These are phyloP conservation scores for Tarenaya hassleriana DNA, from an alignment of 345 rosid species.

Conservation along the genomic window DNA sequence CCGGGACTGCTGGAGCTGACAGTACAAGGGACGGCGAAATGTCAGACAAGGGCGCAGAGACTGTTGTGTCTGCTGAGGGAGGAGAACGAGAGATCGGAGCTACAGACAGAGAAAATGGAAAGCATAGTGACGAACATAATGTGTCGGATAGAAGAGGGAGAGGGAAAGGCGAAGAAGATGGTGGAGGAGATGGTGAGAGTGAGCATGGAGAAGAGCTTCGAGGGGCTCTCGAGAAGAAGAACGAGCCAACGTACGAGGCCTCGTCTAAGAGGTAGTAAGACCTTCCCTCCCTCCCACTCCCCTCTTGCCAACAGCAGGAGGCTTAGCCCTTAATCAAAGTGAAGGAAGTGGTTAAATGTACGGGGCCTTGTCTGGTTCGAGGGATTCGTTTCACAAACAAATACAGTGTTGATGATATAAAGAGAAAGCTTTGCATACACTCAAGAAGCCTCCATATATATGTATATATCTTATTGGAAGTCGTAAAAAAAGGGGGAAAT, in stretches of 20 bases:
- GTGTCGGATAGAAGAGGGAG: conserved; percentile 83
- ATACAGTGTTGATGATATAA: too few species aligned
- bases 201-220: conserved; percentile 97
- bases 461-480: too few species aligned
- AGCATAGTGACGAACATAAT: conserved; percentile 86
- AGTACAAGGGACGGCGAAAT: conserved; percentile 86
- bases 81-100: conserved; percentile 61
- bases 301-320: too few species aligned
- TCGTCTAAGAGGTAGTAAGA: too few species aligned
- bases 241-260: conserved; percentile 60
- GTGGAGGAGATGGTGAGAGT: conserved; percentile 96
- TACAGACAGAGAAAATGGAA: conserved; percentile 73
- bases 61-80: conserved; percentile 72
- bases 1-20: conserved; percentile 96
- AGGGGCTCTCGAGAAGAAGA: conserved; percentile 84
- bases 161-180: conserved; percentile 91
- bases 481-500: too few species aligned
- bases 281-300: too few species aligned
- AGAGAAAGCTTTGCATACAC: too few species aligned
- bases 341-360: too few species aligned
- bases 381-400: too few species aligned
- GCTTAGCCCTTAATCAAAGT: too few species aligned
- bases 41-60: conserved; percentile 65
- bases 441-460: too few species aligned
- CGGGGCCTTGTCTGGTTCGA: too few species aligned